A percentile compares a stretch with the other conserved stretches of the same genome.
Evolutionary conservation across 2,329 filamentous ascomycete species (phyloP).

Genomic region (Didymella lethalis): DNA sequence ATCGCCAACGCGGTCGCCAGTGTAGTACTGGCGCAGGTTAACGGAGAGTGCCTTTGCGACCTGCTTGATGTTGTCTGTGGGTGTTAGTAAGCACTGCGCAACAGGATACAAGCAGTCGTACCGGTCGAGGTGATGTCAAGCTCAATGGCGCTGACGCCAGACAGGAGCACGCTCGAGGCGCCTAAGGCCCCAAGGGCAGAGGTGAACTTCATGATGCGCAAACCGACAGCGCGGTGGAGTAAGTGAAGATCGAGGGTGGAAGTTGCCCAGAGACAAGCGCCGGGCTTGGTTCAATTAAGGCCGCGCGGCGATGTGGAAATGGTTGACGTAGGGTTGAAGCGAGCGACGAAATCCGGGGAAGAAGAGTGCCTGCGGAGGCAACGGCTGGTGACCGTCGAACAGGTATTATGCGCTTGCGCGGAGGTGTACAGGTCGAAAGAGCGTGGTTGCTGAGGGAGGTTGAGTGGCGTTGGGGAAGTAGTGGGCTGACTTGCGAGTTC

Average conservation of each 20-base stretch:
- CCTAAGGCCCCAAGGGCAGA: constrained; percentile 42
- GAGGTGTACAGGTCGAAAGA: constrained; percentile 16
- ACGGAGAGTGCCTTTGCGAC: constrained; percentile 68
- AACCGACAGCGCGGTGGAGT: constrained; percentile 21
- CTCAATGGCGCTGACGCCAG: constrained; percentile 43
- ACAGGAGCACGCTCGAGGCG: constrained; percentile 43
- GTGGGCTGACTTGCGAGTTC: constrained; percentile 9
- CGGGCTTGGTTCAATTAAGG: constrained; percentile 29
- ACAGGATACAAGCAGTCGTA: constrained; percentile 24
- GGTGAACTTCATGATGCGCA: constrained; percentile 46
- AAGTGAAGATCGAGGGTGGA: constrained; percentile 13
- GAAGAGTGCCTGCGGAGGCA: constrained; percentile 19
- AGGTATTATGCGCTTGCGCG: constrained; percentile 13
- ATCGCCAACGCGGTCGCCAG: constrained; percentile 67
- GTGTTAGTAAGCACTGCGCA: constrained; percentile 23
- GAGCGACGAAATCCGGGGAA: constrained; percentile 38
- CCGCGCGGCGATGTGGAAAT: constrained; percentile 22
- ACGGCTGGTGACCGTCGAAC: constrained; percentile 7
- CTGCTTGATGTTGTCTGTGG: constrained; percentile 67
- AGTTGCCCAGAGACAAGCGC: constrained; percentile 36
- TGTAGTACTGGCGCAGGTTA: constrained; percentile 70
- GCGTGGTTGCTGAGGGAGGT: constrained; percentile 20
- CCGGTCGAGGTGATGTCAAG: constrained; percentile 41
- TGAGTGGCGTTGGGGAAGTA: constrained; percentile 13
- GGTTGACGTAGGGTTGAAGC: constrained; percentile 37